A percentile compares a stretch with the other conserved stretches of the same genome.
Evolutionary conservation across 331 rosid genomes (phyloP).

Genomic region (Telfairia occidentalis): DNA sequence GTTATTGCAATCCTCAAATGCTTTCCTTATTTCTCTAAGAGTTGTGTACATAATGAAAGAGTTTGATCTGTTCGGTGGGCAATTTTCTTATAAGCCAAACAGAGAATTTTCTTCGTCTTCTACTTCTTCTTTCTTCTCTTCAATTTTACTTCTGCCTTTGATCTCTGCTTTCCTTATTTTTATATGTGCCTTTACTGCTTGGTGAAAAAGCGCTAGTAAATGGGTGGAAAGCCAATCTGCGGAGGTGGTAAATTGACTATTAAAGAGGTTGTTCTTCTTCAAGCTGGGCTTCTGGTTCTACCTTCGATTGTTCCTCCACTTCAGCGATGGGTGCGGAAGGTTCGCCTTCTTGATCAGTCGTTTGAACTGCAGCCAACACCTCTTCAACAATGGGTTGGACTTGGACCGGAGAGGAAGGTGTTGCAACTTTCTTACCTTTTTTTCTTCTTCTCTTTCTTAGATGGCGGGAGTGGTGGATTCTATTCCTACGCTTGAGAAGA

Average conservation of each 20-base stretch:
- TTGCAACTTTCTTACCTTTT: no score
- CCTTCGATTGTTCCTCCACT: no score
- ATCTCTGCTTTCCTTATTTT: constrained; percentile 37
- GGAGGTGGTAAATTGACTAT: neutral
- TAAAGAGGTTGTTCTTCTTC: neutral
- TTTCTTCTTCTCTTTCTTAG: no score
- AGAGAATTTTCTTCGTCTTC: constrained; percentile 26
- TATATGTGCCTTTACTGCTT: constrained; percentile 40
- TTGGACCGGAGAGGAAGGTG: no score
- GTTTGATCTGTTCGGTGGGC: constrained; percentile 58
- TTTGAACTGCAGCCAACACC: no score
- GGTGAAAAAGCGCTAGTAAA: constrained; percentile 50
- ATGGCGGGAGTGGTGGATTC: no score
- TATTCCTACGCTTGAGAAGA: no score
- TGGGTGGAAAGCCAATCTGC: no score
- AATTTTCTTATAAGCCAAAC: constrained; percentile 36
- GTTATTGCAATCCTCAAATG: constrained; percentile 74
- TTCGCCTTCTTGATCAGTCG: no score
- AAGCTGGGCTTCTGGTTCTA: no score
- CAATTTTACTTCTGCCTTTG: constrained; percentile 6
- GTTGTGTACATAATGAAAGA: constrained; percentile 70
- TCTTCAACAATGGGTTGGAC: no score
- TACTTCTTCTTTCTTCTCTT: constrained; percentile 3
- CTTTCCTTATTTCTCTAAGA: constrained; percentile 64
- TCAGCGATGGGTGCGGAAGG: no score